Conservation (phyloP, 176 grass and related monocot species). For the Elaeis guineensis region DNA sequence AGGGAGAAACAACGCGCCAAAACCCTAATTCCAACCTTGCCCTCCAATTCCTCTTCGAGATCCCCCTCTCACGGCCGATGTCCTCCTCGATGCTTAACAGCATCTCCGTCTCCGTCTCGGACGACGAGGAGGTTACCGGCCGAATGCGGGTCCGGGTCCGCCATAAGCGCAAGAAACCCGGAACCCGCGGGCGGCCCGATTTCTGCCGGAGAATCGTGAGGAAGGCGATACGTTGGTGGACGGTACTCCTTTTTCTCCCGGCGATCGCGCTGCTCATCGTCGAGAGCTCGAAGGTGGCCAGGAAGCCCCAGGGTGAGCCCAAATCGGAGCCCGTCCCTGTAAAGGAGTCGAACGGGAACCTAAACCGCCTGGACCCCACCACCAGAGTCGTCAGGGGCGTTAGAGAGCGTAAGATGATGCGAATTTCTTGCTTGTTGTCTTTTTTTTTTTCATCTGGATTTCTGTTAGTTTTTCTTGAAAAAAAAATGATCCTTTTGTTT, state of each 20-base stretch:
- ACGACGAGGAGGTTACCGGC: constrained; percentile 62
- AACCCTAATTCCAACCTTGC: no score
- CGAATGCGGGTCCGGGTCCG: constrained; percentile 51
- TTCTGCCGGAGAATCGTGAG: constrained; percentile 24
- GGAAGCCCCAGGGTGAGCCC: constrained; percentile 7
- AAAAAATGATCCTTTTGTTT: no score
- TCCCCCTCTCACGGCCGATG: constrained; percentile 19
- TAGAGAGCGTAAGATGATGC: constrained; percentile 45
- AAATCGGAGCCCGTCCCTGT: not conserved
- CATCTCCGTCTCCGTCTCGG: constrained; percentile 80
- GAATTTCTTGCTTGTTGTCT: not conserved
- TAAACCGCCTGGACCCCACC: constrained; percentile 30
- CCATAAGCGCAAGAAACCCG: constrained; percentile 36
- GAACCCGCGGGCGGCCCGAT: constrained; percentile 12
- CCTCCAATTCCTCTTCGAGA: no score
- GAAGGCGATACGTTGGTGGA: constrained; percentile 31
- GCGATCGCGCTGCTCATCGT: constrained; percentile 42
- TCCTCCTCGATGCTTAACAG: constrained; percentile 51
- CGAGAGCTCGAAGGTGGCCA: constrained; percentile 27
- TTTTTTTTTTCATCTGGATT: no score
- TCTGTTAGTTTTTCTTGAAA: not conserved
- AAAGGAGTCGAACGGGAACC: constrained; percentile 25
- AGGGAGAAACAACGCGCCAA: no score
- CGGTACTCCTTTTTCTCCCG: constrained; percentile 37
- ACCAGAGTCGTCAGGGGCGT: constrained; percentile 38